phyloP scores from a whole-genome alignment of 768 basidiomycete species.

The Clathrus columnatus region DNA sequence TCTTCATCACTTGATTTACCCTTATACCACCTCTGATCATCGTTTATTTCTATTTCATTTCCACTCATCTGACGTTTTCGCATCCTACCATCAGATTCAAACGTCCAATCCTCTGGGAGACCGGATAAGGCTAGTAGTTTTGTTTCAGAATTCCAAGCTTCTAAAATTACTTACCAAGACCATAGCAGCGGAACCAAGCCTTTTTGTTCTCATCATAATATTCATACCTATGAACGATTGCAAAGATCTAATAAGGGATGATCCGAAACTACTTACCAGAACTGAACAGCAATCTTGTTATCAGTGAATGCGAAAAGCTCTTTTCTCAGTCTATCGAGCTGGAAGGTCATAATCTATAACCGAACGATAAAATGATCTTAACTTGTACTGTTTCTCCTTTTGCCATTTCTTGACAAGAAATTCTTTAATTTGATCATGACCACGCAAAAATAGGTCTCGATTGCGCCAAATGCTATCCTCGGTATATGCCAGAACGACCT shows the following conservation, averaged over 20 bases:
- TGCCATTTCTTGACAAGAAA: slow-evolving; percentile 47
- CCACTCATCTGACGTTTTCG: slow-evolving; percentile 44
- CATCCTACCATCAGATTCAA: slow-evolving; percentile 42
- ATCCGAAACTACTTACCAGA: slow-evolving; percentile 15
- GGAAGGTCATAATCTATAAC: too few species aligned
- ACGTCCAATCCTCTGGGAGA: slow-evolving; percentile 43
- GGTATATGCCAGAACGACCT: slow-evolving; percentile 41
- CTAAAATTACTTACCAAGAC: slow-evolving; percentile 27
- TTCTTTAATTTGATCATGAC: slow-evolving; percentile 33
- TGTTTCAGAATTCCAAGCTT: not conserved
- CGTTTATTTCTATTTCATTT: slow-evolving; percentile 36
- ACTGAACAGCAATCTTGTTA: slow-evolving; percentile 47
- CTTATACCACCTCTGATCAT: slow-evolving; percentile 45
- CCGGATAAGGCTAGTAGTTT: slow-evolving; percentile 8
- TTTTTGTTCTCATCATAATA: slow-evolving; percentile 25
- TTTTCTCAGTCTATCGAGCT: slow-evolving; percentile 31
- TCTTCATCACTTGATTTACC: slow-evolving; percentile 28
- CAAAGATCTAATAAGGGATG: not conserved
- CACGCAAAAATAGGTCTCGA: slow-evolving; percentile 39
- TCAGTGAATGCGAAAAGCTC: slow-evolving; percentile 45
- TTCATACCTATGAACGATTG: slow-evolving; percentile 35
- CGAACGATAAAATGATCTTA: not conserved
- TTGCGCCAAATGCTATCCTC: slow-evolving; percentile 49
- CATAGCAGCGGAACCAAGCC: slow-evolving; percentile 40
- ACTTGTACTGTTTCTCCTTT: slow-evolving; percentile 39